phyloP scores from a whole-genome alignment of 495 filamentous ascomycete species.

The Annulohypoxylon nitens region DNA sequence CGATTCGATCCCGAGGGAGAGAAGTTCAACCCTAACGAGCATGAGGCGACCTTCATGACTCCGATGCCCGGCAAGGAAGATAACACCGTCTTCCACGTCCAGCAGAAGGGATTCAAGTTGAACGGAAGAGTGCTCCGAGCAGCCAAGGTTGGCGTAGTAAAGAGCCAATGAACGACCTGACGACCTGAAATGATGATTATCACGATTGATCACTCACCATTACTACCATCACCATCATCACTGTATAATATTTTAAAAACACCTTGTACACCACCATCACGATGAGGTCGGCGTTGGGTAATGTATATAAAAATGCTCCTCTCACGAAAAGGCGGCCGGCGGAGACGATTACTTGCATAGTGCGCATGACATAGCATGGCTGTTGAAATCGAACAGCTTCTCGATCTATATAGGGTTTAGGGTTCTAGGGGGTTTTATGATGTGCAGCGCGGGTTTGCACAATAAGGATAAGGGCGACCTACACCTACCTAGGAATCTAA shows the following conservation, averaged over 20 bases:
- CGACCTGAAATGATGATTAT: constrained; percentile 13
- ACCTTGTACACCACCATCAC: constrained; percentile 47
- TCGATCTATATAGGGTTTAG: constrained; percentile 23
- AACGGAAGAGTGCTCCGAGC: constrained; percentile 92
- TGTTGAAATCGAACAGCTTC: constrained; percentile 37
- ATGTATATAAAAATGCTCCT: constrained; percentile 65
- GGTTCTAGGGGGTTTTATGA: constrained; percentile 20
- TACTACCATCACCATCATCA: constrained; percentile 4
- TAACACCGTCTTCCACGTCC: constrained; percentile 88
- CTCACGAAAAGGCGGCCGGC: constrained; percentile 58
- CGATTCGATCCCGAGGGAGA: constrained; percentile 83
- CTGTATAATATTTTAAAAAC: constrained; percentile 43
- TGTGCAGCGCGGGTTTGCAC: constrained; percentile 24
- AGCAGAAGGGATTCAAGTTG: constrained; percentile 93
- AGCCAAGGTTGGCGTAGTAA: constrained; percentile 94
- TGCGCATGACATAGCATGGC: constrained; percentile 35
- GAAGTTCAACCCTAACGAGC: constrained; percentile 93
- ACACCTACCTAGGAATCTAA: constrained; percentile 25
- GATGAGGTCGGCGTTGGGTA: constrained; percentile 50
- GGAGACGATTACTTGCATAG: constrained; percentile 39
- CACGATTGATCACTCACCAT: constrained; percentile 2
- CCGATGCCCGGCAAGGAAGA: constrained; percentile 86
- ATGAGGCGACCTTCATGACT: constrained; percentile 96
- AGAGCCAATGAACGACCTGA: constrained; percentile 59
- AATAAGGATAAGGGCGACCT: constrained; percentile 8